Evolutionary conservation across 495 filamentous ascomycete species (phyloP).

Genomic region (Penicillium chermesinum): DNA sequence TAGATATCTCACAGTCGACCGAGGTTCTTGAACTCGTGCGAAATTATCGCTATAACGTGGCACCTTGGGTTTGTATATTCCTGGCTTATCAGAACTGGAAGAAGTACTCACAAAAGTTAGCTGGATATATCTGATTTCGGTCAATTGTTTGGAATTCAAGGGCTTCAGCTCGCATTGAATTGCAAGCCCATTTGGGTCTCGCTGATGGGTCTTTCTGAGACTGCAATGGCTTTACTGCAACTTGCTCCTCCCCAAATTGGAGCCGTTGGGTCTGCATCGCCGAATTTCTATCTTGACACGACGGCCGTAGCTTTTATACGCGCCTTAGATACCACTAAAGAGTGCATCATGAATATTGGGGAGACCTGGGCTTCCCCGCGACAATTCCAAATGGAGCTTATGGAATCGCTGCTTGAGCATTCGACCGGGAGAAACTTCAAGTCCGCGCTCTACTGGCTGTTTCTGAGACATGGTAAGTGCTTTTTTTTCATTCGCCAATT

Average conservation of each 20-base stretch:
- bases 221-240: slow-evolving; percentile 14
- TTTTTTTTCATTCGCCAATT: not conserved
- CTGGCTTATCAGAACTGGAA: not conserved
- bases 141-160: slow-evolving; percentile 29
- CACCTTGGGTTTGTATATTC: slow-evolving; percentile 28
- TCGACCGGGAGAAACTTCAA: slow-evolving; percentile 17
- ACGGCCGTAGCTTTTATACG: slow-evolving; percentile 12
- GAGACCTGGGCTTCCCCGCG: slow-evolving; percentile 13
- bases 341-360: slow-evolving; percentile 12
- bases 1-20: slow-evolving; percentile 7
- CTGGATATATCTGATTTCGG: slow-evolving; percentile 32
- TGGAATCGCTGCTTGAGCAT: slow-evolving; percentile 14
- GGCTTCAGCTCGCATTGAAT: slow-evolving; percentile 22
- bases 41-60: slow-evolving; percentile 33
- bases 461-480: slow-evolving; percentile 29
- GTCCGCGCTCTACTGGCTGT: slow-evolving; percentile 33
- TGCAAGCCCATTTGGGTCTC: slow-evolving; percentile 17
- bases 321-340: slow-evolving; percentile 9
- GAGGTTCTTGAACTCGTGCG: slow-evolving; percentile 26
- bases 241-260: not conserved
- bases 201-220: slow-evolving; percentile 24
- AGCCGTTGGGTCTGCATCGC: not conserved
- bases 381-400: slow-evolving; percentile 1
- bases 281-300: slow-evolving; percentile 1
- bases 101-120: slow-evolving; percentile 4